Evolutionary conservation across 169 alveolate genomes (phyloP), one percentile per base, ranked within the genome.

Genomic region (Plasmodium vivax): DNA sequence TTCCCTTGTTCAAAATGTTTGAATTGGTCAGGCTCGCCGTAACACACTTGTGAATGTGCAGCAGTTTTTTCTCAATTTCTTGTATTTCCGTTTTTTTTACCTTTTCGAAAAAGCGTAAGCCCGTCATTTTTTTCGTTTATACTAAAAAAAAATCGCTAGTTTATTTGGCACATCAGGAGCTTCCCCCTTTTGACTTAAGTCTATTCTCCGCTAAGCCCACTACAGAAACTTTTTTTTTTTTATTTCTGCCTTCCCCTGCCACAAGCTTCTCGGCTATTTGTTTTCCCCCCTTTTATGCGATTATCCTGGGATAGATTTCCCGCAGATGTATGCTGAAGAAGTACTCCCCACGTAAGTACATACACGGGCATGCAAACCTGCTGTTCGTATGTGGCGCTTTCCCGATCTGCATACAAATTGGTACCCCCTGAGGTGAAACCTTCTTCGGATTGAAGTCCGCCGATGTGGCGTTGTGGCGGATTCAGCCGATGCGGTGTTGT

Each of bases 41-140:
- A 47, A 92, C 95, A n/a, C 68, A 51, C 83, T 92, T 92, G 30
- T 92, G 95, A 92, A 92, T 81, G 30, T 82, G 54, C 51, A 62
- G 27, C 30, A 92, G 47, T 56, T 82, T 82, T 82, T 92, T 81
- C 34, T 68, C 92, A 45, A 92, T 81, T 92, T 82, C 92, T n/a
- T 47, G 43, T 32, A 92, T 71, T 79, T 92, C 95, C 16, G 23
- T 92, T 92, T 73, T 82, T 54, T 56, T 82, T n/a, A 23, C 80
- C 32, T 92, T 92, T 82, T 82, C 95, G 38, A 73, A 92, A 43
- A 82, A 92, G n/a, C 38, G 82, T 51, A 92, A 82, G 45, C 92
- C 85, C 27, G 83, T 68, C 93, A 90, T 90, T 84, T 87, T 87
- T 47, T 51, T 75, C 75, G 82, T 85, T 14, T 38, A 36, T 41